Evolutionary conservation across 2,329 filamentous ascomycete genomes (phyloP), one percentile per base, ranked within the genome.

Genomic region (Penicillium sp.): DNA sequence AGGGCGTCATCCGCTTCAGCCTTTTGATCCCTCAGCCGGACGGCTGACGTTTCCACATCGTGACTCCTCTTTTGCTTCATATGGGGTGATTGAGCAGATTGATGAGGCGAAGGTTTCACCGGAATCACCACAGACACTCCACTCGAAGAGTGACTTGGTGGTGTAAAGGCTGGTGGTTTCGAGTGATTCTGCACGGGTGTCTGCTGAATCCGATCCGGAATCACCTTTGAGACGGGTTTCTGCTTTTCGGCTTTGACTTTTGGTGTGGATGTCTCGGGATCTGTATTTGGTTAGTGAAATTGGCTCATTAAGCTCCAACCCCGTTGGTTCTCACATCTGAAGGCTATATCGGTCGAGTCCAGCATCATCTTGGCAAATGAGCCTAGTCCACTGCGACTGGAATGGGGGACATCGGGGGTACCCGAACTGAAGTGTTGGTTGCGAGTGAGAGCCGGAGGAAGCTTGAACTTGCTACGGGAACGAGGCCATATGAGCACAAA

Each of bases 1-100:
- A 92, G 79, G 36, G 90, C 88, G 9, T 84, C 80, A 61, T 96
- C 87, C 4, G 88, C 89, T 64, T 91, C 86, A 62, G 95, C 87
- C 44, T 88, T 87, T 69, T 96, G 90, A 64, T 95, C 91, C 51
- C 66, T 73, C 2, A 91, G 77, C 34, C 84, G 84, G 37, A 86
- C 73, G 13, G 83, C 79, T 17, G 87, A 75, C 2, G 83, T 70
- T 43, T 82, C 83, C 49, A 83, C 81, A 10, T 82, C 79, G 17
- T 74, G 72, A 53, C 83, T 85, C 50, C 80, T 68, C 62, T 84
- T 87, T 5, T 42, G 34, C 13, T 66, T 63, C 13, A 50, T 51
- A 33, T 69, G 61, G 30, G 75, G 71, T 5, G 20, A 2, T 4
- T 44, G 24, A 23, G 15, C 17, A 29, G 72, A 65, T 39, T 69